These are phyloP conservation scores for Pleurotus citrinopileatus DNA, from an alignment of 768 basidiomycete genomes.

Conservation along the genomic window DNA sequence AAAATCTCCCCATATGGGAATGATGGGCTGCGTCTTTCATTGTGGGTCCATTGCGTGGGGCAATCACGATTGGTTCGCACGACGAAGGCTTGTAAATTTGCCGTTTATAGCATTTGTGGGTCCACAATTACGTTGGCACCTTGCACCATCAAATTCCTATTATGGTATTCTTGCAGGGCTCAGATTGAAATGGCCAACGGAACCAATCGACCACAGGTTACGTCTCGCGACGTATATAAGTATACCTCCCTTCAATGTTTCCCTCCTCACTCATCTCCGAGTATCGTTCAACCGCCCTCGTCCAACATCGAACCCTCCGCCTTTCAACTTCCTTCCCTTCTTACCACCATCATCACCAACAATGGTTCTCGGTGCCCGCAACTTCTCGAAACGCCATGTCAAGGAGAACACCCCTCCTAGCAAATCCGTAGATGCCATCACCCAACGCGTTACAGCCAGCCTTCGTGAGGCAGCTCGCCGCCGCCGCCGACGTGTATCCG, in stretches of 20 bases:
- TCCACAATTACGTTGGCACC: not conserved
- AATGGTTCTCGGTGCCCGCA: conserved; percentile 25
- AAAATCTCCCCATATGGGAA: too few species aligned
- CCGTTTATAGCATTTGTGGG: not conserved
- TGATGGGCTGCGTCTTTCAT: too few species aligned
- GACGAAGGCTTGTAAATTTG: not conserved
- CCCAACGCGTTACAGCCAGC: conserved; percentile 18
- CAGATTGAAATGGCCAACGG: not conserved
- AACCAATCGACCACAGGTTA: not conserved
- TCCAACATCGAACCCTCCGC: too few species aligned
- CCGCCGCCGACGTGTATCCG: conserved; percentile 33
- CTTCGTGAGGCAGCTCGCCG: conserved; percentile 30
- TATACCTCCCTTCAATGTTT: not conserved
- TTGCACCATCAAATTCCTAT: not conserved
- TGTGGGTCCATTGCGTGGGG: too few species aligned
- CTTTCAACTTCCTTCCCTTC: not conserved
- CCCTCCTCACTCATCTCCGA: not conserved
- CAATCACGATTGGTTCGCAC: not conserved
- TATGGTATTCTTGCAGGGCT: not conserved
- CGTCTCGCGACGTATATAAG: not conserved
- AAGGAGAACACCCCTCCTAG: conserved; percentile 32
- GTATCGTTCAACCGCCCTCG: not conserved
- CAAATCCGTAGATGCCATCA: conserved; percentile 14
- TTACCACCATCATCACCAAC: not conserved
- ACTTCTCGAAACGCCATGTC: conserved; percentile 20